A percentile compares a stretch with the other conserved stretches of the same genome.
These are phyloP conservation scores for Hyaloscypha hepaticicola DNA, from an alignment of 495 filamentous ascomycete genomes.

Conservation along the genomic window DNA sequence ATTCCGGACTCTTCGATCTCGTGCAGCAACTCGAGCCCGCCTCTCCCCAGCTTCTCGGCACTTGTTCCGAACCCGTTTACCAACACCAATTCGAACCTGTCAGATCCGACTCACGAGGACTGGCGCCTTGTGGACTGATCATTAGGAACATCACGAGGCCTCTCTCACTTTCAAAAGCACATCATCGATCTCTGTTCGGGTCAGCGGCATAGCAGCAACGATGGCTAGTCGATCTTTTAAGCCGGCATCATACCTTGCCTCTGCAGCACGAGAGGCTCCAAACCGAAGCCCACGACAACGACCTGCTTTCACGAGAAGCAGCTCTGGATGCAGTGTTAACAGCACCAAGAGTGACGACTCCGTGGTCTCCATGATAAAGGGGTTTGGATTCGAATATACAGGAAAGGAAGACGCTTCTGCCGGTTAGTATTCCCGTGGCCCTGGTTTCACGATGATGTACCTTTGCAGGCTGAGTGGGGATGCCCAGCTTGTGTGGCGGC, in stretches of 20 bases:
- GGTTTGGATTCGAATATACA: not conserved
- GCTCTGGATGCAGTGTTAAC: not conserved
- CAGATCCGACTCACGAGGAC: not conserved
- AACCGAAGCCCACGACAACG: constrained; percentile 13
- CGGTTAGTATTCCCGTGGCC: not conserved
- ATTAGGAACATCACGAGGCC: not conserved
- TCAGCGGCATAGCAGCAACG: not conserved
- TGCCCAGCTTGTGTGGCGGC: not conserved
- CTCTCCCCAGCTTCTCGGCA: not conserved
- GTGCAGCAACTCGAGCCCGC: constrained; percentile 1
- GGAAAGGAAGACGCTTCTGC: not conserved
- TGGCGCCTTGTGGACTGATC: not conserved
- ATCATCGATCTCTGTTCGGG: not conserved
- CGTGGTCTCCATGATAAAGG: not conserved
- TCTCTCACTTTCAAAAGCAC: not conserved
- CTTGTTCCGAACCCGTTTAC: constrained; percentile 2
- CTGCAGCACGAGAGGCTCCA: constrained; percentile 33
- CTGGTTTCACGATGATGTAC: not conserved
- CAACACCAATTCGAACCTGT: not conserved
- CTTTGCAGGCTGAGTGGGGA: not conserved
- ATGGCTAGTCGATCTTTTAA: constrained; percentile 39
- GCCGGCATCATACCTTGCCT: constrained; percentile 38
- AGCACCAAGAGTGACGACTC: constrained; percentile 17
- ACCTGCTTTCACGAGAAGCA: constrained; percentile 11
- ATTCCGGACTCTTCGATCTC: not conserved